Base-by-base conservation (phyloP, 305 asterid species). In the Lippia alba region DNA sequence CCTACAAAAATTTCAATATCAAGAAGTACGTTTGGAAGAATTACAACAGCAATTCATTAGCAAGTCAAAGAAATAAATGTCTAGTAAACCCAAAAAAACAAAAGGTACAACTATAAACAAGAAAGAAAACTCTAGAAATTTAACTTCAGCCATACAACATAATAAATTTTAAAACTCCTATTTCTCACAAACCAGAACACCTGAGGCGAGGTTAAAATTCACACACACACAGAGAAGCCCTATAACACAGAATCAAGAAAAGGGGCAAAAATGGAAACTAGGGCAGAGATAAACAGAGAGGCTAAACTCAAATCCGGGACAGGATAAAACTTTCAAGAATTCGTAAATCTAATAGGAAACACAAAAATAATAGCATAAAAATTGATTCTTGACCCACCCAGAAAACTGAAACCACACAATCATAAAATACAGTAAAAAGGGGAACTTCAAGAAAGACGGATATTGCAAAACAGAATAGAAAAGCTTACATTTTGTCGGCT, bases 401-500 rank as follows among this genome's bases (percentile, higher is more conserved):
- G 41, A 36, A 36, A 36, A 36, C 41, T 36, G 41, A 36, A 4
- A 4, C 9, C 4, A 36, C 30, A 50, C 33, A 51, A 67, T 64
- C 48, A 36, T n/a, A 51, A 1, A 59, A 64, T 30, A 44, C 50
- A 17, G 16, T 6, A 48, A 67, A 72, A 54, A 16, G 4, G 7
- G 15, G 8, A 63, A 51, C 65, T 67, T 32, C 6, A 17, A 3
- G 39, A 18, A 44, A 66, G 46, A 76, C 48, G 46, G 59, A 41
- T 6, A 56, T 14, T n/a, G 49, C 18, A 41, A 66, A 64, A 41
- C 32, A 57, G 6, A 57, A 61, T 5, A 61, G 39, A 53, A 49
- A 70, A 77, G n/a, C 87, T 88, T 71, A 90, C 99, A 94, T 94
- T 85, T 82, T 94, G 78, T 94, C 99, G 59, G 99, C 99, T 86